Evolutionary conservation across 1,139 yeast genomes (phyloP), one percentile per base, ranked within the genome.

Genomic region (Suhomyces terraborum): DNA sequence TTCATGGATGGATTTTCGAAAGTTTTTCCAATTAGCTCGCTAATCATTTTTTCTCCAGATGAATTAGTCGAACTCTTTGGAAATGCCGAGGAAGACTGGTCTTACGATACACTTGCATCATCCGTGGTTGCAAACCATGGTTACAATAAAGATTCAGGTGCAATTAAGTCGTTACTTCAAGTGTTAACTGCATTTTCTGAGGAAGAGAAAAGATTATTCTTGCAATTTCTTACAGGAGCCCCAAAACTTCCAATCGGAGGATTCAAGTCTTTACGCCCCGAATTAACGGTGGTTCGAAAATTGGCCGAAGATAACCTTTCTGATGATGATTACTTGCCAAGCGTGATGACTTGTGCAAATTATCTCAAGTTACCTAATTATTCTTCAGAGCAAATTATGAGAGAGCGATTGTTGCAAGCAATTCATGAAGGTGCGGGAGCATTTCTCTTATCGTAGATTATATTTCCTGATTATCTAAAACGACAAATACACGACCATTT

Each of bases 341-440:
- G 96, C 65, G 98, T 93, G 3, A 93, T 93, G 98, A 93, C 98
- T 0, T 93, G 98, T 69, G 98, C 95, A 5, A 93, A 93, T 60
- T 93, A 93, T 58, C 73, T 93, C 50, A 93, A 93, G 61, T 67
- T 93, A 21, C 98, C 98, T 2, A 79, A 84, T 47, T 93, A 93
- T 58, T 76, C 88, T 2, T 68, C 78, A 21, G 74, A 73, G 47
- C 80, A 71, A 22, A 64, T 87, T 1, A 75, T 93, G 82, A 69
- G 62, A 43, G 58, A 69, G 29, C 73, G 84, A 43, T 62, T 93
- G 9, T 46, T 66, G 18, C 84, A 80, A 45, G 97, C 98, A 0
- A 79, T 89, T 53, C 70, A 70, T 18, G 98, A 91, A 54, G 98
- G 98, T 21, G 85, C 93, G 1, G 94, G 89, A 17, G 88, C 95